These are phyloP conservation scores for Wickerhamia fluorescens DNA, from an alignment of 805 yeast species.

Conservation along the genomic window DNA sequence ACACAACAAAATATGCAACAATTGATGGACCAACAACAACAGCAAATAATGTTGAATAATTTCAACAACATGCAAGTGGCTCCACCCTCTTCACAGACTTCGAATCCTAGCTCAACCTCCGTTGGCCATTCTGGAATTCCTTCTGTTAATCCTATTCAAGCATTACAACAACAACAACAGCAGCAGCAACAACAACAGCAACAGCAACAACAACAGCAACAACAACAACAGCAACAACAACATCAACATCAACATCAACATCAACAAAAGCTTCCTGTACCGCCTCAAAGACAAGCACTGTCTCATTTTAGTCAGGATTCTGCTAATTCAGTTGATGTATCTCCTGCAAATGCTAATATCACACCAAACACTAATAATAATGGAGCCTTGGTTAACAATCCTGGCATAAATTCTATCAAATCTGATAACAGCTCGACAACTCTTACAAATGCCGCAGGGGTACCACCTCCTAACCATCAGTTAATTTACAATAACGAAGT, in stretches of 20 bases:
- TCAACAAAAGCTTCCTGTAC: neutral
- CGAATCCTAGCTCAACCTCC: too few species aligned
- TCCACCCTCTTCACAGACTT: too few species aligned
- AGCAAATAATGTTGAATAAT: constrained; percentile 1
- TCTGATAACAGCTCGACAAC: neutral
- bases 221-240: constrained; percentile 10
- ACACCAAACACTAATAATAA: neutral
- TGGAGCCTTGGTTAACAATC: too few species aligned
- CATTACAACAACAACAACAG: constrained; percentile 2
- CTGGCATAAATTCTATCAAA: too few species aligned
- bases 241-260: constrained; percentile 3
- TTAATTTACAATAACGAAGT: constrained; percentile 50
- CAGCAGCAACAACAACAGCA: constrained; percentile 7
- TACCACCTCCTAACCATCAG: constrained; percentile 44
- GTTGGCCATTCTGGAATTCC: neutral
- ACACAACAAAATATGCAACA: constrained; percentile 1
- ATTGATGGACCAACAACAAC: constrained; percentile 1
- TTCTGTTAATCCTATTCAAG: neutral
- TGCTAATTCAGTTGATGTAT: neutral
- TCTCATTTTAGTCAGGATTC: too few species aligned
- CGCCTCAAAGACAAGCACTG: constrained; percentile 1
- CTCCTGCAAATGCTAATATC: neutral
- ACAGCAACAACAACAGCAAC: constrained; percentile 5
- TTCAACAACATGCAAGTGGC: neutral
- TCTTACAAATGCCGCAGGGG: constrained; percentile 25